phyloP scores from a whole-genome alignment of 345 rosid species.

The Cardiospermum halicacabum region DNA sequence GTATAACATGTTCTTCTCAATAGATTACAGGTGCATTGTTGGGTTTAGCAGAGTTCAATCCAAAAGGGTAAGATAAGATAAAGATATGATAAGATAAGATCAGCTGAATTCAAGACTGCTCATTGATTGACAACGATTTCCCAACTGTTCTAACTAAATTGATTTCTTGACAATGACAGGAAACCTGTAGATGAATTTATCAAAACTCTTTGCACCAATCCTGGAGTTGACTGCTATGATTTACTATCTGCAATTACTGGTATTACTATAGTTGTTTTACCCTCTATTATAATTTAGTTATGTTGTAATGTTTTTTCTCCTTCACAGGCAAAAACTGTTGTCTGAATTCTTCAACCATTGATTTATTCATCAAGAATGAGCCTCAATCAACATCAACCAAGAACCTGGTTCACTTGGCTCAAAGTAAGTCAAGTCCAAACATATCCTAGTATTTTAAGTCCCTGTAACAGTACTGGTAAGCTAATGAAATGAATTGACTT shows the following conservation, averaged over 20 bases:
- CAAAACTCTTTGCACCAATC: conserved; percentile 47
- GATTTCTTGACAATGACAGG: conserved; percentile 33
- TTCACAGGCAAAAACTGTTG: conserved; percentile 76
- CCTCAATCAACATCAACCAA: conserved; percentile 85
- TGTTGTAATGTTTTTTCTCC: background rate
- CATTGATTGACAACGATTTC: background rate
- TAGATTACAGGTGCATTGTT: conserved; percentile 50
- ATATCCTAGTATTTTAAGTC: background rate
- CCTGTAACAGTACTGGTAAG: background rate
- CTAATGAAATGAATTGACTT: background rate
- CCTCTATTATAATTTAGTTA: too few relatives aligned
- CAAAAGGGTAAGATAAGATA: conserved; percentile 51
- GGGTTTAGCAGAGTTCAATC: conserved; percentile 78
- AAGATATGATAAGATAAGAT: too few relatives aligned
- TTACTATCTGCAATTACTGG: conserved; percentile 66
- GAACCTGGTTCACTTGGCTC: conserved; percentile 84
- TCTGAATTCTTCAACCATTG: conserved; percentile 62
- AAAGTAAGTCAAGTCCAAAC: conserved; percentile 43
- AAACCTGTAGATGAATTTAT: conserved; percentile 39
- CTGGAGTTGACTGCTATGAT: conserved; percentile 72
- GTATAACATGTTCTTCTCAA: background rate
- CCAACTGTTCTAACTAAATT: too few relatives aligned
- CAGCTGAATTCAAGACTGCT: background rate
- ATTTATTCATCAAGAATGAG: conserved; percentile 46
- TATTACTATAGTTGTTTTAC: conserved; percentile 16